Evolutionary conservation across 2,329 filamentous ascomycete genomes (phyloP).

Genomic region (Salinomyces thailandicus): DNA sequence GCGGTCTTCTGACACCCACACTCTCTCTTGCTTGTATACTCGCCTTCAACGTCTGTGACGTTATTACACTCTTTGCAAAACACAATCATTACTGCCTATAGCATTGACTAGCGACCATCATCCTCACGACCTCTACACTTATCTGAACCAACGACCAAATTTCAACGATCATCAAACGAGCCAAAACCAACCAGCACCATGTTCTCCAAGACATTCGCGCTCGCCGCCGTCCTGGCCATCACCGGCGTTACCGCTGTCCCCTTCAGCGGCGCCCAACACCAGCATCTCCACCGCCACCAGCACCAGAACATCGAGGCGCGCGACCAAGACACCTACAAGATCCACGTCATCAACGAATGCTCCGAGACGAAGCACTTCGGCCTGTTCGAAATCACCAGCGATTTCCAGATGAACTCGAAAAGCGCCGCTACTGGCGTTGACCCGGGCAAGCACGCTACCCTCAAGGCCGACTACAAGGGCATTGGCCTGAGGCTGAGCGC

Average conservation of each 20-base stretch:
- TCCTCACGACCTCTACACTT: background rate
- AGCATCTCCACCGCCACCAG: background rate
- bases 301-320: slow-evolving; percentile 4
- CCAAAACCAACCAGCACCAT: background rate
- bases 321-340: slow-evolving; percentile 17
- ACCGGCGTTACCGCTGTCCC: background rate
- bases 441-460: slow-evolving; percentile 7
- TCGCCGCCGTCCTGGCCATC: background rate
- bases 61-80: background rate
- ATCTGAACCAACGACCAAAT: background rate
- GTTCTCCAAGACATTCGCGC: background rate
- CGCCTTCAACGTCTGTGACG: background rate
- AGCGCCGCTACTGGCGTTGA: slow-evolving; percentile 12
- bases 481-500: slow-evolving; percentile 21
- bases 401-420: slow-evolving; percentile 17
- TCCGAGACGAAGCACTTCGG: slow-evolving; percentile 15
- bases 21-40: background rate
- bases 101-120: background rate
- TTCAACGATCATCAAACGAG: background rate
- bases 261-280: background rate
- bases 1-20: background rate
- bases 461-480: slow-evolving; percentile 16
- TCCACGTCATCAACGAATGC: slow-evolving; percentile 21
- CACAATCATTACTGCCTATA: background rate
- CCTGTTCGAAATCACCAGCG: slow-evolving; percentile 18